Evolutionary conservation across 225 moss, liverwort and hornwort genomes (phyloP), one percentile per base, ranked within the genome.

Genomic region (Polytrichum formosum): DNA sequence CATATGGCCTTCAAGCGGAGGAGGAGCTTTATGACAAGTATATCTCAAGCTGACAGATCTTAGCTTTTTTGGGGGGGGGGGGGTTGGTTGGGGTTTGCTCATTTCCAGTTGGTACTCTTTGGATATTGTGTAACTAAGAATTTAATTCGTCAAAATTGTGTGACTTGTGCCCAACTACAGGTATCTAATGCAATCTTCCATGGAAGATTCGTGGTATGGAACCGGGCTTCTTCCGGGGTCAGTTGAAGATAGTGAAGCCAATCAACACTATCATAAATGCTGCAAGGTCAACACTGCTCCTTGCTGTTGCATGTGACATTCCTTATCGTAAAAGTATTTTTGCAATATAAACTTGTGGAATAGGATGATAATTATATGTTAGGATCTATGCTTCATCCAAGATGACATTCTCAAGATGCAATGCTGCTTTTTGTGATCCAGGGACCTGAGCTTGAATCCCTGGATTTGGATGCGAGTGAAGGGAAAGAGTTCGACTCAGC

Each of bases 151-250:
- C 46, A 46, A 46, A 4, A 46, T 46, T 46, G 13, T 46, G 46
- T 16, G 16, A 25, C 65, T 28, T 68, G 56, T 67, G 69, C 28
- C 65, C 71, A 53, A 31, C 33, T 55, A 25, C 83, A 91, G 93
- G 70, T 87, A 91, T 72, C 66, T 87, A 26, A 75, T 78, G 21
- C 71, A 81, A 72, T 73, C 75, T 25, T 78, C 89, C 66, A 89
- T 85, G 18, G 74, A 87, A 73, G 80, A 89, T 70, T 74, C 80
- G 30, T 92, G 93, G 93, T 93, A 96, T 78, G 91, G 93, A 65
- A 88, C 90, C 53, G 85, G 73, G 65, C 85, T 96, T 78, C 90
- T 91, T 66, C 90, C 93, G 21, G 93, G 91, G 25, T 79, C 87
- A 64, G 82, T 96, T 55, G 79, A 78, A 53, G 76, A 84, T 7